These are phyloP conservation scores for Persicaria tinctoria DNA, from an alignment of 148 eudicot species.

Conservation along the genomic window DNA sequence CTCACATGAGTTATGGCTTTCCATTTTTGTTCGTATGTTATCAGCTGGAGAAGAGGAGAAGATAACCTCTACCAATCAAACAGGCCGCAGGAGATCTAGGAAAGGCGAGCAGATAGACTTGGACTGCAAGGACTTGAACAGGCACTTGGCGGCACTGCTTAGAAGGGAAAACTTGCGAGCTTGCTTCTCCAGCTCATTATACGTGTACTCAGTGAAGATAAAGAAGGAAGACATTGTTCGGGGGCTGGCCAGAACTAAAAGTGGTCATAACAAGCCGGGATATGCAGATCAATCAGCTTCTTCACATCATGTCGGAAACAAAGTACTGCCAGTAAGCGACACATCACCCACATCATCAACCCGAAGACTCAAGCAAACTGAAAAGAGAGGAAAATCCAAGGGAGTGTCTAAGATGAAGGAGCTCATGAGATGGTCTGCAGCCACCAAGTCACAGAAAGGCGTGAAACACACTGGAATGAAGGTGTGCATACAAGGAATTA, in stretches of 20 bases:
- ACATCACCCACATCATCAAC: conserved; percentile 22
- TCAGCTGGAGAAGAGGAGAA: not conserved
- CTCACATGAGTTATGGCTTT: no score
- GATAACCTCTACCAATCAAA: not conserved
- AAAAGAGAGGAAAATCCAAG: conserved; percentile 22
- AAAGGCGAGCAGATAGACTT: not conserved
- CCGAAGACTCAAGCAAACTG: not conserved
- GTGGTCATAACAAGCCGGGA: conserved; percentile 23
- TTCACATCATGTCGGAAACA: conserved; percentile 31
- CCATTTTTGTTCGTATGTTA: not conserved
- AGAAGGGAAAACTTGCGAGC: not conserved
- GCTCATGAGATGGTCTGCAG: conserved; percentile 86
- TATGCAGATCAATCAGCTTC: conserved; percentile 6
- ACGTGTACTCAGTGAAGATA: conserved; percentile 40
- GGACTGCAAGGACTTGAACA: conserved; percentile 8
- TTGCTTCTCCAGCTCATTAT: not conserved
- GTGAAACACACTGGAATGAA: conserved; percentile 49
- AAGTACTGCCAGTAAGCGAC: conserved; percentile 63
- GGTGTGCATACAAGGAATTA: conserved; percentile 27
- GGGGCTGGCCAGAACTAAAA: conserved; percentile 19
- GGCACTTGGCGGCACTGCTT: not conserved
- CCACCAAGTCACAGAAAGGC: conserved; percentile 53
- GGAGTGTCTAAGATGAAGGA: conserved; percentile 65
- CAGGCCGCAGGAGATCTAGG: not conserved
- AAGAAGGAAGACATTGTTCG: conserved; percentile 45